A percentile compares a stretch with the other conserved stretches of the same genome.
Conservation (phyloP, 2,329 filamentous ascomycete genomes). For the Beauveria medogensis region DNA sequence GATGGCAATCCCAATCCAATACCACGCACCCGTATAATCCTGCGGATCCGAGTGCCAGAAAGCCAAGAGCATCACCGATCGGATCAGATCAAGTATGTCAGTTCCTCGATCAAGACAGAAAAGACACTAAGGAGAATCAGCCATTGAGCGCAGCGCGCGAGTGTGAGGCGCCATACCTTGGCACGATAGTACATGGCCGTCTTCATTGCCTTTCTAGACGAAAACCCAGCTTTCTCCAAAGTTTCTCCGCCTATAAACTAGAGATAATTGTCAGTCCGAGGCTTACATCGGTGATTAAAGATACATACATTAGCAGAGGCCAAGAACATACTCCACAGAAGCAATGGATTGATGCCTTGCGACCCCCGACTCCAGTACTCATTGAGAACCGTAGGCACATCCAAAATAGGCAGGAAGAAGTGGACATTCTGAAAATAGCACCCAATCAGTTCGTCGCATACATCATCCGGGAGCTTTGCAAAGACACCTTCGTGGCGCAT, state of each 20-base stretch:
- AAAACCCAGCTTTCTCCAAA: neutral
- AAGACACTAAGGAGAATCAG: neutral
- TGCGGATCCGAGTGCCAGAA: constrained; percentile 5
- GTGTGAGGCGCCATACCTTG: neutral
- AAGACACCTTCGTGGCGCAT: constrained; percentile 4
- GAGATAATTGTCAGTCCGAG: neutral
- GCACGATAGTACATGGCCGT: constrained; percentile 7
- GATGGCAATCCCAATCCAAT: constrained; percentile 1
- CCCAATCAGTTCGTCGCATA: constrained; percentile 1
- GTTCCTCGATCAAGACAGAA: neutral
- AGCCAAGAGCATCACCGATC: neutral
- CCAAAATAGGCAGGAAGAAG: constrained; percentile 4
- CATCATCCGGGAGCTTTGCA: neutral
- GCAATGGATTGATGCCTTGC: neutral
- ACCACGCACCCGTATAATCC: constrained; percentile 1
- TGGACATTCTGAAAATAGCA: constrained; percentile 6
- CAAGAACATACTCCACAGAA: neutral
- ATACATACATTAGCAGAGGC: neutral
- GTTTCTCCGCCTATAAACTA: neutral
- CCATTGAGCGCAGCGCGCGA: neutral
- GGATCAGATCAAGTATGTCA: neutral
- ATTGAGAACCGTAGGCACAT: constrained; percentile 5
- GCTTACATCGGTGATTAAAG: neutral
- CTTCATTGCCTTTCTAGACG: constrained; percentile 5
- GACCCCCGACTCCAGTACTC: neutral